Percentiles rank a stretch among this genome's conserved stretches.
These are phyloP conservation scores for Termitomyces sp. DNA, from an alignment of 768 basidiomycete species.

Conservation along the genomic window DNA sequence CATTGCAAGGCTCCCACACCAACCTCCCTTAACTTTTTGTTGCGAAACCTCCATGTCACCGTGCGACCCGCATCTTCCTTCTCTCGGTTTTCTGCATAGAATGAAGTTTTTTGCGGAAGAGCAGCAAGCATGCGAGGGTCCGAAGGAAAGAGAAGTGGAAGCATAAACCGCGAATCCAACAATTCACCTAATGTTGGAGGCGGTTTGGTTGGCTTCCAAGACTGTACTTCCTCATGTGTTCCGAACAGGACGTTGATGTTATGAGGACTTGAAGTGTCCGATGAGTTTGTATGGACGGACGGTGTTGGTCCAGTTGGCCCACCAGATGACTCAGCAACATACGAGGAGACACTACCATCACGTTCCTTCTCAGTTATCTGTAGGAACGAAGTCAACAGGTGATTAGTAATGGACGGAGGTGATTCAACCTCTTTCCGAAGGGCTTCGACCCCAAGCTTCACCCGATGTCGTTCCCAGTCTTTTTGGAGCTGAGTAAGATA, in stretches of 20 bases:
- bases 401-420: not conserved
- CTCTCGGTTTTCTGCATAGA: conserved; percentile 24
- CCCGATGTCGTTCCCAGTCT: conserved; percentile 92
- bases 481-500: conserved; percentile 94
- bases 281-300: conserved; percentile 28
- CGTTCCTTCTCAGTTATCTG: conserved; percentile 67
- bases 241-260: conserved; percentile 83
- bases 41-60: conserved; percentile 55
- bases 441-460: conserved; percentile 81
- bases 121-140: conserved; percentile 76
- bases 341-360: conserved; percentile 51
- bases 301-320: conserved; percentile 22
- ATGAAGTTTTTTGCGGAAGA: conserved; percentile 42
- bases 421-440: conserved; percentile 71
- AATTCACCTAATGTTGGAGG: conserved; percentile 86
- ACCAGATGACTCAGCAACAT: conserved; percentile 34
- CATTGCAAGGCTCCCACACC: conserved; percentile 56
- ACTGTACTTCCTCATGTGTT: conserved; percentile 49
- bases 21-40: conserved; percentile 56
- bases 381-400: conserved; percentile 4
- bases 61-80: conserved; percentile 16
- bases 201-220: conserved; percentile 75
- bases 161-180: conserved; percentile 89
- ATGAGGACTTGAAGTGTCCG: conserved; percentile 33
- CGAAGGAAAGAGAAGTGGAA: conserved; percentile 79